Evolutionary conservation across 2,329 filamentous ascomycete genomes (phyloP), one percentile per base, ranked within the genome.

Genomic region (Colletotrichum sp.): DNA sequence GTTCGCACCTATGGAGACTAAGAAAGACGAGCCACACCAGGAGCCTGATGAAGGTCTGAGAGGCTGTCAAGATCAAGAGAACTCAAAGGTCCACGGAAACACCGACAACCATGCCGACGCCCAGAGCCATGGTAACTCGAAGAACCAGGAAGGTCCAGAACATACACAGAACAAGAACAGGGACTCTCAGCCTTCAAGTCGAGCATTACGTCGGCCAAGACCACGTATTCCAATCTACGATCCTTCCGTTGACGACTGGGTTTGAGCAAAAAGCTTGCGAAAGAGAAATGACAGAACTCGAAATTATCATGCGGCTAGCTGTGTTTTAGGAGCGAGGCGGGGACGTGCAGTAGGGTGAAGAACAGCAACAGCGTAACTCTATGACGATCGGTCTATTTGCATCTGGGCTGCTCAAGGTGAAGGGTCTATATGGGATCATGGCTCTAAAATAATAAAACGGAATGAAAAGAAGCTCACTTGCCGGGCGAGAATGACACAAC

Each of bases 401-500:
- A n/a, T 63, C 21, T 43, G 24, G 3, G 5, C 34, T 68, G 43
- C 43, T 52, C n/a, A 21, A 52, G 4, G 1, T 18, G n/a, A 39
- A 26, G 21, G 57, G 18, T 74, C 70, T 69, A 74, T 74, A 14
- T 52, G 43, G n/a, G 21, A 24, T 52, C 64, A n/a, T 60, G 48
- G 59, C 48, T 66, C 74, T 74, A 61, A 59, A n/a, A 55, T n/a
- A 28, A 30, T n/a, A 4, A 30, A 43, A 57, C 24, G 12, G 6
- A 43, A 26, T 52, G 30, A 72, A 39, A 60, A 60, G 26, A 39
- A 5, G 18, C 60, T 74, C 48, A 76, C 63, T 81, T 78, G 36
- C 78, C 77, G 21, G 71, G 67, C 3, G 80, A 95, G 81, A 96
- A 95, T 34, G 95, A 96, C 6, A 98, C 93, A n/a, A 99, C 95